phyloP scores from a whole-genome alignment of 257 asterid genomes.

The Ballota nigra region DNA sequence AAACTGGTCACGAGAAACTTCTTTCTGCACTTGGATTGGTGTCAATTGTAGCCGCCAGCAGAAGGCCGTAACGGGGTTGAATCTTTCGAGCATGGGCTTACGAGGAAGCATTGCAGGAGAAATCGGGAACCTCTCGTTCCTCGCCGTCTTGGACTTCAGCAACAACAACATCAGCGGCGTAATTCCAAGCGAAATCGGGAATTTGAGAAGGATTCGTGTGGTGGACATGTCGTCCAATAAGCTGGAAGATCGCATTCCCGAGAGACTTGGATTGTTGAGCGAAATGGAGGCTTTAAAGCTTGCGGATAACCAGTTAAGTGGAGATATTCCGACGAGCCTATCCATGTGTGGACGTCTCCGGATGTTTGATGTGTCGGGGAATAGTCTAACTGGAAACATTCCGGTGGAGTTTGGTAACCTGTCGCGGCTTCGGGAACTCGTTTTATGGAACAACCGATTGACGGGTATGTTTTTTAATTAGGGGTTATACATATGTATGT shows the following conservation, averaged over 20 bases:
- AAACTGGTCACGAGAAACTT: too few species aligned
- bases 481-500: too few species aligned
- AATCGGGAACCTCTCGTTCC: neutral
- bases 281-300: neutral
- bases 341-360: neutral
- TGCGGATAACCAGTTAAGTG: neutral
- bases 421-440: neutral
- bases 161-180: neutral
- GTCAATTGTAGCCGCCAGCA: too few species aligned
- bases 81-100: neutral
- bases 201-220: neutral
- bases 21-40: too few species aligned
- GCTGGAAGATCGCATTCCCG: neutral
- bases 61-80: too few species aligned
- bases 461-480: neutral
- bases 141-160: neutral
- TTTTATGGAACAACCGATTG: neutral
- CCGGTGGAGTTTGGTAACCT: neutral
- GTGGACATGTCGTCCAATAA: neutral
- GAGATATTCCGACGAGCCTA: neutral
- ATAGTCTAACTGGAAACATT: neutral
- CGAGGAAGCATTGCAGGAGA: neutral
- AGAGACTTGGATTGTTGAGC: neutral
- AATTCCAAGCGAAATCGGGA: neutral
- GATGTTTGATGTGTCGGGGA: neutral